These are phyloP conservation scores for Gossypium trilobum DNA, from an alignment of 441 rosid genomes.

Conservation along the genomic window DNA sequence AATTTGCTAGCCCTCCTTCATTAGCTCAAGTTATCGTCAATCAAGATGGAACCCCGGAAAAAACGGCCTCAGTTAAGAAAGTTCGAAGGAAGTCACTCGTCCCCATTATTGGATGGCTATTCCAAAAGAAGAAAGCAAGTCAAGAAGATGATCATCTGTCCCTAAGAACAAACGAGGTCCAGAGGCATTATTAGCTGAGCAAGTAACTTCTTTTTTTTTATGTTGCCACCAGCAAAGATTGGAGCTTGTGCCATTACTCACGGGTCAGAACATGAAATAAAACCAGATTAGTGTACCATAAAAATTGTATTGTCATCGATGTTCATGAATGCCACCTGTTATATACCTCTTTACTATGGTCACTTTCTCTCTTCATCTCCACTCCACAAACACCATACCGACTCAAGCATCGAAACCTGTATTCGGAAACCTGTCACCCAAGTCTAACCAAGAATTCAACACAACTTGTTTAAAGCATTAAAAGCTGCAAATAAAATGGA, in stretches of 20 bases:
- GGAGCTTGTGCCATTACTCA: neutral
- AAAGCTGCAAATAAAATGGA: neutral
- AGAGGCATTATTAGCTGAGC: neutral
- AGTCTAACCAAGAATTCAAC: neutral
- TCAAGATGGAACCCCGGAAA: conserved; percentile 23
- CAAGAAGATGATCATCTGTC: conserved; percentile 8
- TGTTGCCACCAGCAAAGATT: neutral
- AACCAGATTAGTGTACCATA: neutral
- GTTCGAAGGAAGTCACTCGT: conserved; percentile 29
- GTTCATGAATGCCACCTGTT: conserved; percentile 2
- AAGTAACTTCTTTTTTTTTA: neutral
- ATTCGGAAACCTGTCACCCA: neutral
- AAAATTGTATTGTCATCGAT: neutral
- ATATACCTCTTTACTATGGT: neutral
- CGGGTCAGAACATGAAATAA: neutral
- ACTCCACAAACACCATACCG: neutral
- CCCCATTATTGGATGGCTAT: conserved; percentile 46
- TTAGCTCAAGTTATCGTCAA: conserved; percentile 34
- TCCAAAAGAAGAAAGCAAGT: conserved; percentile 35
- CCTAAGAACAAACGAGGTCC: neutral
- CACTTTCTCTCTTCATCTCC: neutral
- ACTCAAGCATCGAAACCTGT: neutral
- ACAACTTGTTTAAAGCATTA: neutral
- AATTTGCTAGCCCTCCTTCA: conserved; percentile 52
- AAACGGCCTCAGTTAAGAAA: conserved; percentile 14